phyloP scores from a whole-genome alignment of 2,329 filamentous ascomycete species.

The Xenosphaeropsis pyriputrescens region DNA sequence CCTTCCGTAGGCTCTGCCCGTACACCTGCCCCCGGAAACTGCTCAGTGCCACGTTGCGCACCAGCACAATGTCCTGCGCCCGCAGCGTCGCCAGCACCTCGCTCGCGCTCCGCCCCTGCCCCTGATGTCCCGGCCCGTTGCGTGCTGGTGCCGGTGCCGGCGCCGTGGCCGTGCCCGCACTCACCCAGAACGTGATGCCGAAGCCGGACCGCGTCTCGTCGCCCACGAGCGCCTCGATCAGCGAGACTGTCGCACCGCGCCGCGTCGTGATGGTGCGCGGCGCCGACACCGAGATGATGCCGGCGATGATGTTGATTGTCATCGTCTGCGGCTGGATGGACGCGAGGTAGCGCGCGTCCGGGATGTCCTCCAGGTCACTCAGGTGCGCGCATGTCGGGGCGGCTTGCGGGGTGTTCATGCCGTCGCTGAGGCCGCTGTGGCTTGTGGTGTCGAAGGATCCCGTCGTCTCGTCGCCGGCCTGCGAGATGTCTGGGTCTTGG shows the following conservation, averaged over 20 bases:
- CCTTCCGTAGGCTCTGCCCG: slow-evolving; percentile 64
- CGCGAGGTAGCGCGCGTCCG: slow-evolving; percentile 47
- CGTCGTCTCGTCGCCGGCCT: not conserved
- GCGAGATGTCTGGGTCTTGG: no score
- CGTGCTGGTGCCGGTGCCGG: no score
- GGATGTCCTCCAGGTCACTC: slow-evolving; percentile 54
- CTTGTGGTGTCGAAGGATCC: slow-evolving; percentile 16
- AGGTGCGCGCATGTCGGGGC: slow-evolving; percentile 24
- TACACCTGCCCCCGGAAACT: slow-evolving; percentile 67
- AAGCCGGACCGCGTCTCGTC: slow-evolving; percentile 78
- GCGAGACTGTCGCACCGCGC: slow-evolving; percentile 43
- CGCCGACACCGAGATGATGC: slow-evolving; percentile 57
- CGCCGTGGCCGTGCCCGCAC: slow-evolving; percentile 44
- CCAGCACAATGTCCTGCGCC: slow-evolving; percentile 61
- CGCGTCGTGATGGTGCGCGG: slow-evolving; percentile 54
- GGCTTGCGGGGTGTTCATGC: slow-evolving; percentile 8
- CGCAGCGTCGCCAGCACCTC: slow-evolving; percentile 51
- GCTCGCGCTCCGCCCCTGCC: slow-evolving; percentile 15
- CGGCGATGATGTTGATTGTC: slow-evolving; percentile 70
- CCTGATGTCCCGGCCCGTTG: no score
- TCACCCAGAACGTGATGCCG: slow-evolving; percentile 82
- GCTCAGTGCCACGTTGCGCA: slow-evolving; percentile 67
- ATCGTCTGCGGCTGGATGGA: slow-evolving; percentile 66
- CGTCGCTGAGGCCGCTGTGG: slow-evolving; percentile 18
- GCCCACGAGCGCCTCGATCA: slow-evolving; percentile 67